Evolutionary conservation across 805 yeast species (phyloP).

Genomic region (Candida ortonii): DNA sequence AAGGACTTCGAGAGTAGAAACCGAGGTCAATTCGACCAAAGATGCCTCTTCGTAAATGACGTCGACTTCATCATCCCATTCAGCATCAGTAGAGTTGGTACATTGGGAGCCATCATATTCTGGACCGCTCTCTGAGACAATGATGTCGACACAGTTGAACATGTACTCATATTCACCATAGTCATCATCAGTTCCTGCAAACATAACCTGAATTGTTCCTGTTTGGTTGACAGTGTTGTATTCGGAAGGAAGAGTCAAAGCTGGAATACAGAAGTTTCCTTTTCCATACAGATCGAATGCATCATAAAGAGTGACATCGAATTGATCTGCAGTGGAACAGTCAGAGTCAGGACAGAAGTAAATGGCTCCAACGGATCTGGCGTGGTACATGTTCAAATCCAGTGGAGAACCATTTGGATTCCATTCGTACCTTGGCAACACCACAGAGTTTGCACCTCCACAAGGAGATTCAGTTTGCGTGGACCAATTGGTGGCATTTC

Average conservation of each 20-base stretch:
- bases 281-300: slow-evolving; percentile 21
- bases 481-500: slow-evolving; percentile 30
- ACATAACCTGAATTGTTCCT: slow-evolving; percentile 31
- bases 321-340: slow-evolving; percentile 25
- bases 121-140: slow-evolving; percentile 27
- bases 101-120: slow-evolving; percentile 27
- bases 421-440: slow-evolving; percentile 30
- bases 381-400: slow-evolving; percentile 24
- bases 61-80: slow-evolving; percentile 10
- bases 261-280: slow-evolving; percentile 31
- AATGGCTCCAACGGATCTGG: slow-evolving; percentile 25
- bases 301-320: slow-evolving; percentile 23
- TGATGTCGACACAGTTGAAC: slow-evolving; percentile 32
- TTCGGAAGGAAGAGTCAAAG: slow-evolving; percentile 25
- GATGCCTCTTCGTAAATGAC: background rate
- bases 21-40: slow-evolving; percentile 6
- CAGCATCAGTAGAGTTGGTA: slow-evolving; percentile 21
- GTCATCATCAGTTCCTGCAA: slow-evolving; percentile 18
- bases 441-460: slow-evolving; percentile 29
- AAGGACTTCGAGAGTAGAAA: slow-evolving; percentile 5
- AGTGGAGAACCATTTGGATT: slow-evolving; percentile 33
- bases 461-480: slow-evolving; percentile 31
- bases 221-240: slow-evolving; percentile 21
- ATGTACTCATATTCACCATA: slow-evolving; percentile 23
- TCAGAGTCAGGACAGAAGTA: slow-evolving; percentile 25